phyloP scores from a whole-genome alignment of 768 basidiomycete genomes.

The Russula emetica region DNA sequence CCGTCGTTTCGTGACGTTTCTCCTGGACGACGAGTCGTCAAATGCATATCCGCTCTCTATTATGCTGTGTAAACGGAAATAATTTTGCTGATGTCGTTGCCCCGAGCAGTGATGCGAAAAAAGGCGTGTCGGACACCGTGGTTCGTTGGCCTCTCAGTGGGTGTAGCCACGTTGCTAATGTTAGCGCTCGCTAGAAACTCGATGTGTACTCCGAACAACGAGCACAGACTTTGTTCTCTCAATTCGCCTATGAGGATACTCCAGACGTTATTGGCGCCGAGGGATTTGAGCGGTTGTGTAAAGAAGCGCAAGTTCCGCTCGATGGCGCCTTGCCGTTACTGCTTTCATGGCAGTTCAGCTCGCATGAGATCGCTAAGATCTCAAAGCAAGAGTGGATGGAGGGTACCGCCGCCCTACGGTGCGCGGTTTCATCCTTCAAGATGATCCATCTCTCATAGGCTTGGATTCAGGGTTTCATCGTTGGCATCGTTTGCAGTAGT shows the following conservation, averaged over 20 bases:
- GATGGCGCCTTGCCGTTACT: constrained; percentile 70
- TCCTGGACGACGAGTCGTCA: constrained; percentile 14
- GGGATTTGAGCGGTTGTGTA: constrained; percentile 68
- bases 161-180: constrained; percentile 3
- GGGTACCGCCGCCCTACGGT: constrained; percentile 48
- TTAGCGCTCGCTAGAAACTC: constrained; percentile 19
- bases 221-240: constrained; percentile 49
- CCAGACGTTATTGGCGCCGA: constrained; percentile 61
- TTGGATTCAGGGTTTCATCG: constrained; percentile 44
- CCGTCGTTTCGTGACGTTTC: constrained; percentile 13
- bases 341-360: constrained; percentile 68
- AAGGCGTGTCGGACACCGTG: constrained; percentile 1
- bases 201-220: constrained; percentile 51
- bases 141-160: constrained; percentile 2
- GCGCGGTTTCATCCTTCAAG: constrained; percentile 27
- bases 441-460: constrained; percentile 12
- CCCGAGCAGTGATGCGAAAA: constrained; percentile 15
- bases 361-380: constrained; percentile 70
- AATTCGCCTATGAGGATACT: constrained; percentile 53
- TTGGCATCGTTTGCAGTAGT: constrained; percentile 46
- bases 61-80: constrained; percentile 22
- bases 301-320: constrained; percentile 63
- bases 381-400: constrained; percentile 66
- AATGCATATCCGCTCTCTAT: constrained; percentile 23
- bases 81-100: constrained; percentile 18